Percentiles rank a stretch among this genome's conserved stretches.
Evolutionary conservation across 352 stramenopile species (phyloP).

Genomic region (Pythium rhizo-oryzae): DNA sequence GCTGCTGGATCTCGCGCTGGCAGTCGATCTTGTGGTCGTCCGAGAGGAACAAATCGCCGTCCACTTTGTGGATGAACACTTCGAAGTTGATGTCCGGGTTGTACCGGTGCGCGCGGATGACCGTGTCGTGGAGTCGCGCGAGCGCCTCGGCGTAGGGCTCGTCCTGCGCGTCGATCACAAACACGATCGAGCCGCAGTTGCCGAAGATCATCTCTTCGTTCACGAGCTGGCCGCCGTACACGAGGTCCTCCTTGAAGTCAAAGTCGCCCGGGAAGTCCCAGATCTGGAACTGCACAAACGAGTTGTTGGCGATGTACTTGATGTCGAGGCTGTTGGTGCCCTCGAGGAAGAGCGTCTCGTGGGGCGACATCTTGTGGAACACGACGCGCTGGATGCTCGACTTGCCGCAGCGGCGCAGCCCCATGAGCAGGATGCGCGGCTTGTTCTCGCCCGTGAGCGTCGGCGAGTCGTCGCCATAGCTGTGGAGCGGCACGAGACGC

Average conservation of each 20-base stretch:
- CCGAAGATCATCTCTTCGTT: slow-evolving; percentile 94
- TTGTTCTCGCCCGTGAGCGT: slow-evolving; percentile 88
- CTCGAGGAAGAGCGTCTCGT: slow-evolving; percentile 98
- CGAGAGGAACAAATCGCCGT: slow-evolving; percentile 98
- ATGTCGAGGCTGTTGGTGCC: slow-evolving; percentile 90
- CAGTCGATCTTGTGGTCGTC: slow-evolving; percentile 99
- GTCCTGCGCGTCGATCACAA: slow-evolving; percentile 98
- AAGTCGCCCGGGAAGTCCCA: slow-evolving; percentile 99
- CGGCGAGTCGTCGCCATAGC: slow-evolving; percentile 72
- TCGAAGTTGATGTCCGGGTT: slow-evolving; percentile 98
- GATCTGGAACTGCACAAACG: slow-evolving; percentile 98
- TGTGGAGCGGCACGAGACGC: slow-evolving; percentile 13
- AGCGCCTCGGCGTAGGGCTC: slow-evolving; percentile 89
- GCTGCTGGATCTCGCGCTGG: slow-evolving; percentile 97
- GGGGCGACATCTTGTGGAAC: slow-evolving; percentile 99
- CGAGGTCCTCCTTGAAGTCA: slow-evolving; percentile 90
- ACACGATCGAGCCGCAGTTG: slow-evolving; percentile 94
- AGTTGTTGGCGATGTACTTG: slow-evolving; percentile 98
- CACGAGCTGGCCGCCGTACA: slow-evolving; percentile 87
- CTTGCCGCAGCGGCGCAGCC: slow-evolving; percentile 91
- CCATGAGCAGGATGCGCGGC: slow-evolving; percentile 98
- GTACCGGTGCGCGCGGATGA: slow-evolving; percentile 84
- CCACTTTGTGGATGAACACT: slow-evolving; percentile 99
- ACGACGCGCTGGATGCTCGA: slow-evolving; percentile 95
- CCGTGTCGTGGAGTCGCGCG: slow-evolving; percentile 87